Percentiles rank a stretch among this genome's conserved stretches.
These are phyloP conservation scores for Dryas octopetala DNA, from an alignment of 306 rosid genomes.

Conservation along the genomic window DNA sequence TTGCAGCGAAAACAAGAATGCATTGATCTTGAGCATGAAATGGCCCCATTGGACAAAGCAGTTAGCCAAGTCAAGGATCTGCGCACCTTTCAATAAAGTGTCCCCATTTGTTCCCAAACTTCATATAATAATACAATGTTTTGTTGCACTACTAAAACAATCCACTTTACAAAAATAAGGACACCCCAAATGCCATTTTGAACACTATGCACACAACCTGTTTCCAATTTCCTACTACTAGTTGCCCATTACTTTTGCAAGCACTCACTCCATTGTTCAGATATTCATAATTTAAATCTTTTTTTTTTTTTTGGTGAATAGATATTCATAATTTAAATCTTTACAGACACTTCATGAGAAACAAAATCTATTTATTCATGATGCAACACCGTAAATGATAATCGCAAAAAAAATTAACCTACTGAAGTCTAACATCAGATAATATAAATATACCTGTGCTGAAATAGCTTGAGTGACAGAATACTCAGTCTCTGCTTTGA, in stretches of 20 bases:
- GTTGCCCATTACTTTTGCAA: background rate
- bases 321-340: no score
- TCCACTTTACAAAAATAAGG: background rate
- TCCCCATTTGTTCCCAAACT: background rate
- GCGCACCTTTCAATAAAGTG: background rate
- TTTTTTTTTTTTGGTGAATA: no score
- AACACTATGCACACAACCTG: background rate
- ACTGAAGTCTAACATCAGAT: background rate
- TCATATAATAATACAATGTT: no score
- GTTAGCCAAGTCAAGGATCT: background rate
- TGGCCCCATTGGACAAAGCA: background rate
- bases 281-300: background rate
- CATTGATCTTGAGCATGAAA: background rate
- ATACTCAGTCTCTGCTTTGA: constrained; percentile 78
- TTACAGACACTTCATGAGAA: background rate
- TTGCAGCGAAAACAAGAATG: background rate
- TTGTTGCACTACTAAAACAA: background rate
- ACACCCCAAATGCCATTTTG: background rate
- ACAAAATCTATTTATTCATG: background rate
- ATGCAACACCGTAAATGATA: constrained; percentile 1
- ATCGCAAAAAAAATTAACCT: background rate
- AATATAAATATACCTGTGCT: constrained; percentile 58
- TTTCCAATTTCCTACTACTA: background rate
- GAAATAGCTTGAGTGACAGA: constrained; percentile 78
- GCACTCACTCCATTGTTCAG: background rate